These are phyloP conservation scores for Suillus weaverae DNA, from an alignment of 768 basidiomycete species.

Conservation along the genomic window DNA sequence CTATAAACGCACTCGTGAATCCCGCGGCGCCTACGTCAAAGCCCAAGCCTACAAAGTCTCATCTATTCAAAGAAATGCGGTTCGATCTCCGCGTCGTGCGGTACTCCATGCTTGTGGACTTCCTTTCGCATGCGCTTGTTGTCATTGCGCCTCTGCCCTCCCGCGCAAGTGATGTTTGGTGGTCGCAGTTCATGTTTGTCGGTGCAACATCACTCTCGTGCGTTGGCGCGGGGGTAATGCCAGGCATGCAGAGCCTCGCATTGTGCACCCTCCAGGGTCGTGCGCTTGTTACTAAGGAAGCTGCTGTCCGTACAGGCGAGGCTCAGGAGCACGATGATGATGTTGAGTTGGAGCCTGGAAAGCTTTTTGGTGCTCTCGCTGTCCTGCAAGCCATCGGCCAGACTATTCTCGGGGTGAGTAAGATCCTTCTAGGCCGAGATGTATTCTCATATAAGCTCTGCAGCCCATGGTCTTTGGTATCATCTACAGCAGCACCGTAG, in stretches of 20 bases:
- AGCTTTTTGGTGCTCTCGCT: slow-evolving; percentile 71
- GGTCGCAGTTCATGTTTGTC: slow-evolving; percentile 49
- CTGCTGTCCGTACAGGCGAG: slow-evolving; percentile 25
- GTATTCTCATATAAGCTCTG: slow-evolving; percentile 12
- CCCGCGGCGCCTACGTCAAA: slow-evolving; percentile 38
- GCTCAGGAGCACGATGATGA: slow-evolving; percentile 15
- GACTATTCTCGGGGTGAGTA: slow-evolving; percentile 52
- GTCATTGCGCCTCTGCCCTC: slow-evolving; percentile 52
- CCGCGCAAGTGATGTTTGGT: slow-evolving; percentile 14
- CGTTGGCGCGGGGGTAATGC: slow-evolving; percentile 67
- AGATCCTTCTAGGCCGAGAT: neutral
- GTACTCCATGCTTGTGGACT: slow-evolving; percentile 65
- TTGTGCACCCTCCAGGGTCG: slow-evolving; percentile 55
- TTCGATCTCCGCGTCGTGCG: slow-evolving; percentile 72
- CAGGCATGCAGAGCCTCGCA: slow-evolving; percentile 72
- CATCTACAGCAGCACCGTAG: slow-evolving; percentile 65
- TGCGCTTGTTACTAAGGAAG: slow-evolving; percentile 35
- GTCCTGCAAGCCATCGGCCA: slow-evolving; percentile 66
- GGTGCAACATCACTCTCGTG: slow-evolving; percentile 61
- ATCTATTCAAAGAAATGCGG: slow-evolving; percentile 58
- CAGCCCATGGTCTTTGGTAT: slow-evolving; percentile 72
- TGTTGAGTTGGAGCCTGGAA: slow-evolving; percentile 45
- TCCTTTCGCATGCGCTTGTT: slow-evolving; percentile 63
- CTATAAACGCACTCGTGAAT: slow-evolving; percentile 9
- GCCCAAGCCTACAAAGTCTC: slow-evolving; percentile 46